Base-by-base conservation (phyloP, 2,329 filamentous ascomycete genomes). In the Pseudocercospora musae region DNA sequence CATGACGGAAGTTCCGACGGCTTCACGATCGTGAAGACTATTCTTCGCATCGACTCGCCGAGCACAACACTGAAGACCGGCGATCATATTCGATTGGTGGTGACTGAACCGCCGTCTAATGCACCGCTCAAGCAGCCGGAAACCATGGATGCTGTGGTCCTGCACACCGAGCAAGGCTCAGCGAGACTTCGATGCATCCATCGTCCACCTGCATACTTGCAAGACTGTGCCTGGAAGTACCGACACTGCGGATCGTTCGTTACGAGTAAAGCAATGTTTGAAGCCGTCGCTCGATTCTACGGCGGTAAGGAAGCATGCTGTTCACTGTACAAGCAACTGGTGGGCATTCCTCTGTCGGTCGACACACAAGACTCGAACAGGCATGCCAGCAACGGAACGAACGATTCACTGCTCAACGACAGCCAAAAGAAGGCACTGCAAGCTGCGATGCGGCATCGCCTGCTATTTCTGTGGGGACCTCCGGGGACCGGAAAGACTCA, bases 401-500 rank as follows among this genome's bases (percentile, higher is more conserved):
- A 9, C 7, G 7, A 4, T 31, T 11, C 29, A 31, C 3, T 31
- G 15, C 40, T 44, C 15, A 44, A 44, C 18, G 13, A n/a, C 40
- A 44, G 40, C 13, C 40, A 44, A 20, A 44, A 44, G 2, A 44
- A 44, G 13, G 40, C 40, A 9, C 40, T 44, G 15, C 15, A n/a
- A 20, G 40, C 40, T 7, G 40, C 40, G 6, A n/a, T 44, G 15
- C 40, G 18, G 4, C 40, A 44, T 20, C 40, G 40, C 18, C 40
- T 44, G 4, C 15, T 20, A 3, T 44, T 44, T 20, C 18, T 44
- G 2, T 44, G 40, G 40, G 40, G 40, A 6, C 40, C 40, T n/a
- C 40, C 40, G 18, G 40, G 40, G 2, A 44, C 40, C 0, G 90
- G 90, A 1, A 93, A 93, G 66, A 90, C 88, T 0, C 90, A 90